Conservation (phyloP, 192 early-diverging fungal species). For the Chytriomyces sp. region DNA sequence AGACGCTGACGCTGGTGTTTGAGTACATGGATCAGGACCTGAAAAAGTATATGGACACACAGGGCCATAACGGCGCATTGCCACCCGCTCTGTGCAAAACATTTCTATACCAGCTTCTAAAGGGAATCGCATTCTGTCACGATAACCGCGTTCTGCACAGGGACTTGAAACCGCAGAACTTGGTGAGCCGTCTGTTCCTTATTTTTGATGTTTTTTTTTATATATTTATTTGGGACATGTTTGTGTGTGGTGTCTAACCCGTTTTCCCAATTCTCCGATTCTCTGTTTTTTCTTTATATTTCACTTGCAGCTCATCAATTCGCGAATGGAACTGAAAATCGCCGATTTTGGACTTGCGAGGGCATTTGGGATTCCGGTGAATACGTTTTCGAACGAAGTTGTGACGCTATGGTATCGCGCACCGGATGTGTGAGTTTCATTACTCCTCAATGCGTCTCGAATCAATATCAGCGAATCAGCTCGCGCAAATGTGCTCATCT, state of each 20-base stretch:
- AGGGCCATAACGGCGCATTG: slow-evolving; percentile 70
- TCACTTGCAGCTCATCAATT: slow-evolving; percentile 87
- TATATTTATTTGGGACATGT: too few relatives aligned
- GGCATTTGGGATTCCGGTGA: slow-evolving; percentile 94
- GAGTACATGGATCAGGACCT: slow-evolving; percentile 99
- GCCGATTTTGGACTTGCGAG: slow-evolving; percentile 97
- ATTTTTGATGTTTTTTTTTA: slow-evolving; percentile 1
- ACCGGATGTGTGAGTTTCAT: slow-evolving; percentile 72
- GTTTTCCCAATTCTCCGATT: too few relatives aligned
- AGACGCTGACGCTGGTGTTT: slow-evolving; percentile 97
- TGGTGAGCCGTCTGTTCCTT: slow-evolving; percentile 55
- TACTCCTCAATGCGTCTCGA: neutral
- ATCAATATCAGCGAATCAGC: neutral
- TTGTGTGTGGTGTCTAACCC: too few relatives aligned
- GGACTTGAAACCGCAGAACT: slow-evolving; percentile 75
- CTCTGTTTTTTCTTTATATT: neutral
- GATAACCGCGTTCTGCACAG: slow-evolving; percentile 92
- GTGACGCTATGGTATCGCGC: slow-evolving; percentile 99
- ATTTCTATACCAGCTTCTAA: slow-evolving; percentile 95
- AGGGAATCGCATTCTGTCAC: slow-evolving; percentile 96
- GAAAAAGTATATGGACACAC: slow-evolving; percentile 96
- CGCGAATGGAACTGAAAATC: slow-evolving; percentile 61
- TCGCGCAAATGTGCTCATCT: neutral
- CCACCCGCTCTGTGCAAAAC: slow-evolving; percentile 71
- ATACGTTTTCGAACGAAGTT: slow-evolving; percentile 97